Base-by-base conservation (phyloP, 148 eudicot genomes). In the Silene uniflora region DNA sequence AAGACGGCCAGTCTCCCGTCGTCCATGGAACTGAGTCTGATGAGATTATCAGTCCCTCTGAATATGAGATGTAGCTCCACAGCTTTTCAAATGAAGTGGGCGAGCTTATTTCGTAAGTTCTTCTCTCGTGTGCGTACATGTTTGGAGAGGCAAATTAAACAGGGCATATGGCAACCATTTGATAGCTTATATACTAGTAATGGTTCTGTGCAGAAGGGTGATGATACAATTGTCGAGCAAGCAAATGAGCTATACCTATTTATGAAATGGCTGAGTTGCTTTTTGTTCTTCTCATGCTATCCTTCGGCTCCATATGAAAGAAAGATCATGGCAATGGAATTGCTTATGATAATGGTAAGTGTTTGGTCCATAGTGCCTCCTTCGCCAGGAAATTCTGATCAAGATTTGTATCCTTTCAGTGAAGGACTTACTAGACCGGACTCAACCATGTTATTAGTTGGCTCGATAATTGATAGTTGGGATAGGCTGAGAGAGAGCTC, bases 231-330 rank as follows among this genome's bases (percentile, higher is more conserved):
- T 49, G 78, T 69, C 80, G 67, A 76, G 76, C 81, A 78, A 76
- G 97, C 99, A 63, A 90, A 86, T 21, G 85, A 86, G 60, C 91
- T 95, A 62, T 95, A 86, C 73, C 65, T 75, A 54, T 92, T 95
- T 77, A 92, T 88, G 86, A 92, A 84, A 86, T 95, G 99, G 99
- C 71, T 95, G 76, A 92, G 92, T 82, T 84, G 88, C 78, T 92
- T 92, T 87, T 77, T 95, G 71, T 92, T 87, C 82, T 88, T 92
- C 72, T 95, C 99, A 11, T 89, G 97, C 79, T 95, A 95, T 79
- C 99, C 99, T 74, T 92, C 97, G 72, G 99, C 99, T 80, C 99
- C 99, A 55, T 95, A 95, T 80, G 97, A 95, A 83, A 87, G 99
- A 82, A 95, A 95, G 84, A 88, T 85, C 76, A 95, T 91, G 96